Evolutionary conservation across 1,284 basidiomycete species (phyloP), one percentile per base, ranked within the genome.

Genomic region (Puccinia polysora): DNA sequence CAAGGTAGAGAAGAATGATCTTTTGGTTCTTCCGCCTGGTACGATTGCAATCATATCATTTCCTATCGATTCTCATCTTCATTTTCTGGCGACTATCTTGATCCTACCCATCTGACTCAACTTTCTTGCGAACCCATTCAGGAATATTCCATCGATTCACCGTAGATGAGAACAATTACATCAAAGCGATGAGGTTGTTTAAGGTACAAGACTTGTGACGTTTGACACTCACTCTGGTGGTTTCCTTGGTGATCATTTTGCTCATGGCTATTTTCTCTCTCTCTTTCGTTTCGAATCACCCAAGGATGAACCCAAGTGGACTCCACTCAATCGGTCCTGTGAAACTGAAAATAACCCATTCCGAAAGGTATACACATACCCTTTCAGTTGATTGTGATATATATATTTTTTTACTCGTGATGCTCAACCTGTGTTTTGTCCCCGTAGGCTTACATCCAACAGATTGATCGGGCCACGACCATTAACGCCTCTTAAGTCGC

Each of bases 241-340:
- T 36, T 28, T 43, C 20, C 49, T 49, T 18, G 4, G 4, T n/a
- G n/a, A n/a, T n/a, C n/a, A n/a, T n/a, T n/a, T n/a, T n/a, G n/a
- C n/a, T 23, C 5, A 14, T 73, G n/a, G 18, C 53, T 36, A 28
- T 23, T 38, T 49, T 56, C 34, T 49, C 2, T n/a, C 20, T 43
- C 2, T 25, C 23, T 15, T 2, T 30, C 38, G 23, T 15, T 34
- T 28, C 14, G 50, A 20, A 59, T 38, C 40, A 20, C 50, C 23
- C 25, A 79, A 91, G 88, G 90, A 92, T 74, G 89, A 90, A 78
- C 90, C 90, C 5, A 91, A 89, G 79, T 93, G 90, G 90, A 83
- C 85, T 0, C 88, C 89, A 0, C 81, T 89, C 80, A 87, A 88
- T 77, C 84, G 89, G 10, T 82, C 83, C 58, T 74, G 78, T 1